These are phyloP conservation scores for Fulvia fulva DNA, from an alignment of 2,329 filamentous ascomycete genomes.

Conservation along the genomic window DNA sequence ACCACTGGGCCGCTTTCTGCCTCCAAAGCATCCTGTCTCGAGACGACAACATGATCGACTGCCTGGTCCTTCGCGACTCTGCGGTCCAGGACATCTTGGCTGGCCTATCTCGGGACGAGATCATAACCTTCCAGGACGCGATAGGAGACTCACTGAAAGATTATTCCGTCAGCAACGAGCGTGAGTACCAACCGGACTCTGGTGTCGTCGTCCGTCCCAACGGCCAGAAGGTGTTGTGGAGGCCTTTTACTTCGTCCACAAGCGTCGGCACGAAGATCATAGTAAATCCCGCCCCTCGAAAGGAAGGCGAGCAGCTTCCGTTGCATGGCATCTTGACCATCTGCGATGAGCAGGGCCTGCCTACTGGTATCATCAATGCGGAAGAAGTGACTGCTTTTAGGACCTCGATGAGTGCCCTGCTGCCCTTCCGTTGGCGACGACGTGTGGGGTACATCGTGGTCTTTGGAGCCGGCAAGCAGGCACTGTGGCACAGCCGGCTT, in stretches of 20 bases:
- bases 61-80: slow-evolving; percentile 10
- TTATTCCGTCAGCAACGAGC: slow-evolving; percentile 7
- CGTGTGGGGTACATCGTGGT: slow-evolving; percentile 39
- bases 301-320: background rate
- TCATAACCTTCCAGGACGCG: slow-evolving; percentile 6
- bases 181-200: slow-evolving; percentile 8
- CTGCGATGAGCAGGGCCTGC: slow-evolving; percentile 7
- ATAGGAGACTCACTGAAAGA: slow-evolving; percentile 7
- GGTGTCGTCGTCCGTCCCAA: slow-evolving; percentile 10
- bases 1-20: background rate
- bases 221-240: slow-evolving; percentile 13
- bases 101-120: slow-evolving; percentile 5
- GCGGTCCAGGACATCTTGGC: slow-evolving; percentile 9
- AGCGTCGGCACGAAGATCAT: slow-evolving; percentile 17
- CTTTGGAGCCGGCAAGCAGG: slow-evolving; percentile 49
- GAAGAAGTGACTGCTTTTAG: slow-evolving; percentile 74
- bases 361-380: slow-evolving; percentile 53
- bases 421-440: slow-evolving; percentile 41
- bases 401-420: slow-evolving; percentile 68
- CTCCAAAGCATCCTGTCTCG: background rate
- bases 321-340: slow-evolving; percentile 14
- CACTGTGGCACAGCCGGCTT: slow-evolving; percentile 49
- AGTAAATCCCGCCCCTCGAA: slow-evolving; percentile 10
- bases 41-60: background rate
- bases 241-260: slow-evolving; percentile 11